A percentile compares a stretch with the other conserved stretches of the same genome.
phyloP scores from a whole-genome alignment of 2,329 filamentous ascomycete genomes.

The Hypoxylon sp. region DNA sequence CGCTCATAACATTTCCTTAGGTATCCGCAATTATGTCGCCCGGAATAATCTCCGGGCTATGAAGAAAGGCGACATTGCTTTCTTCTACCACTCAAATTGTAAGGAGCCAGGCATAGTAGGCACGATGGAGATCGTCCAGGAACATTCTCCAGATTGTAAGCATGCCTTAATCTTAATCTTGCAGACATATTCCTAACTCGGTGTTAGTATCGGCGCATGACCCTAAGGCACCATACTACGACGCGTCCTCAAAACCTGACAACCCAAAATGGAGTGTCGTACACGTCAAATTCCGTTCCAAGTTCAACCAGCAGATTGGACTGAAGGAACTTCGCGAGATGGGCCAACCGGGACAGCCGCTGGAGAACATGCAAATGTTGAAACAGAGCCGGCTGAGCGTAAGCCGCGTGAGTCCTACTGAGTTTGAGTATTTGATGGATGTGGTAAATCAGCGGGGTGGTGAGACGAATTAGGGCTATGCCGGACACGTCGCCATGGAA shows the following conservation, averaged over 20 bases:
- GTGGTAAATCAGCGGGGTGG: conserved; percentile 62
- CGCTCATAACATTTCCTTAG: conserved; percentile 47
- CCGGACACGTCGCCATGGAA: neutral
- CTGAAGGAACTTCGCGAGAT: conserved; percentile 80
- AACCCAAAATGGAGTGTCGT: conserved; percentile 90
- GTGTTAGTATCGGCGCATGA: conserved; percentile 78
- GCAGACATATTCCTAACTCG: conserved; percentile 43
- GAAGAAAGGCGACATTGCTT: conserved; percentile 91
- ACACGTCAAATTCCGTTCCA: conserved; percentile 87
- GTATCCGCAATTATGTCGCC: conserved; percentile 65
- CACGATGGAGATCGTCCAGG: conserved; percentile 88
- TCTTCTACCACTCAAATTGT: conserved; percentile 98
- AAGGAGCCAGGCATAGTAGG: conserved; percentile 91
- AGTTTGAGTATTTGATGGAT: conserved; percentile 76
- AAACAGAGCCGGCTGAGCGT: conserved; percentile 89
- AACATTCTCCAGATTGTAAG: conserved; percentile 84
- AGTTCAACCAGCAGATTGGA: conserved; percentile 79
- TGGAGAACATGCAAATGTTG: conserved; percentile 86
- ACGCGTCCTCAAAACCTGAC: conserved; percentile 77
- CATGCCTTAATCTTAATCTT: conserved; percentile 25
- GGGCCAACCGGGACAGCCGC: conserved; percentile 67
- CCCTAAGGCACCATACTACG: conserved; percentile 83
- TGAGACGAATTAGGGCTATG: conserved; percentile 40
- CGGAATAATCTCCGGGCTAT: conserved; percentile 92
- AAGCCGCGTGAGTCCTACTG: conserved; percentile 72